phyloP scores from a whole-genome alignment of 2,329 filamentous ascomycete species.

The Pseudogymnoascus sp. region DNA sequence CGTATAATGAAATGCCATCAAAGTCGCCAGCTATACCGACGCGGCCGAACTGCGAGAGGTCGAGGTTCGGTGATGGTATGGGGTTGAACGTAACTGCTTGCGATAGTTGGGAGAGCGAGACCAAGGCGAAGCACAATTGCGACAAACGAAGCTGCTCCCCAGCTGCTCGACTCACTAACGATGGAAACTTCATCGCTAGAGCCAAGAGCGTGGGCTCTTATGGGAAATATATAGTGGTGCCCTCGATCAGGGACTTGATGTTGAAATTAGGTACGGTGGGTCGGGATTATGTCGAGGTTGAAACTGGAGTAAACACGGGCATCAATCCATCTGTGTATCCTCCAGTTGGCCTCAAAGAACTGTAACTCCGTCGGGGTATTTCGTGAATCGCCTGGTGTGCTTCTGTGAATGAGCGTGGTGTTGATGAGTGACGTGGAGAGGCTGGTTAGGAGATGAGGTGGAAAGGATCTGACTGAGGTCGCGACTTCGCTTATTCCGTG shows the following conservation, averaged over 20 bases:
- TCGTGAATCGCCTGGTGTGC: conserved; percentile 4
- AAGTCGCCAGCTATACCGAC: conserved; percentile 87
- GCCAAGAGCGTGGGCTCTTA: conserved; percentile 15
- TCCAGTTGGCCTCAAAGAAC: neutral
- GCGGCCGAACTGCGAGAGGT: conserved; percentile 69
- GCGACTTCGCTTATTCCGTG: conserved; percentile 7
- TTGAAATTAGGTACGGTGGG: neutral
- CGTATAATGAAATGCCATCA: conserved; percentile 81
- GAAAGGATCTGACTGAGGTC: conserved; percentile 5
- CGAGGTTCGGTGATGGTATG: conserved; percentile 64
- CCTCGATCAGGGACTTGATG: conserved; percentile 8
- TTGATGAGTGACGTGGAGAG: conserved; percentile 6
- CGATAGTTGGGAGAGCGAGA: conserved; percentile 34
- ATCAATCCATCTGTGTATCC: conserved; percentile 9
- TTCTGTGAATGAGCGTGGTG: conserved; percentile 11
- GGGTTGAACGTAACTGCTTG: conserved; percentile 52
- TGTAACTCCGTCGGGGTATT: neutral
- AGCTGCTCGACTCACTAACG: conserved; percentile 25
- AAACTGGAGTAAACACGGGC: conserved; percentile 5
- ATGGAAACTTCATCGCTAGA: conserved; percentile 28
- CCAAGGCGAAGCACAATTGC: conserved; percentile 35
- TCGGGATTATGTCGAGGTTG: neutral
- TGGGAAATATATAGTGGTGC: conserved; percentile 7
- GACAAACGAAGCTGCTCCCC: conserved; percentile 27
- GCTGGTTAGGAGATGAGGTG: neutral